These are phyloP conservation scores for Epichloe sylvatica DNA, from an alignment of 2,329 filamentous ascomycete species.

Conservation along the genomic window DNA sequence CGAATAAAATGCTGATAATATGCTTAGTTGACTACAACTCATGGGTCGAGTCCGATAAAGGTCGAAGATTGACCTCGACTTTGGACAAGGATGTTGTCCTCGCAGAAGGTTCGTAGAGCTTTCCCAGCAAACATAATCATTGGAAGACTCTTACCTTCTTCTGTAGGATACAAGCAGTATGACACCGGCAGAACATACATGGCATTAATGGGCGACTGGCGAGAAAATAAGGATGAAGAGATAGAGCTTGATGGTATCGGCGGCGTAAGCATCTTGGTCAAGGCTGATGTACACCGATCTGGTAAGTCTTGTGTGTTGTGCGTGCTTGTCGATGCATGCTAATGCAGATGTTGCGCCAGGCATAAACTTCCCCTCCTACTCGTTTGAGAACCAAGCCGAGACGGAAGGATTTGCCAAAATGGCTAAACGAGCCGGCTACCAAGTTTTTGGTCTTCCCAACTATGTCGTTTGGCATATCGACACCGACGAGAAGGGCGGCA, in stretches of 20 bases:
- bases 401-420: constrained; percentile 98
- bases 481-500: constrained; percentile 85
- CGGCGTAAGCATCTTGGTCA: constrained; percentile 93
- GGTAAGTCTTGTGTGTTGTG: constrained; percentile 37
- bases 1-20: constrained; percentile 4
- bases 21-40: constrained; percentile 92
- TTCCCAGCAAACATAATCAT: not conserved
- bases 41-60: constrained; percentile 88
- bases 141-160: constrained; percentile 9
- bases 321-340: constrained; percentile 9
- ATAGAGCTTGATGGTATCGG: constrained; percentile 90
- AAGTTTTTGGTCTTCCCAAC: constrained; percentile 84
- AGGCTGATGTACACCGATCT: constrained; percentile 91
- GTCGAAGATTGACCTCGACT: constrained; percentile 54
- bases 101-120: constrained; percentile 56
- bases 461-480: constrained; percentile 99
- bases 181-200: constrained; percentile 84
- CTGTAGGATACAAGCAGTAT: constrained; percentile 75
- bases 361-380: constrained; percentile 93
- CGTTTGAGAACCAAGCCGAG: constrained; percentile 97
- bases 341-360: constrained; percentile 35
- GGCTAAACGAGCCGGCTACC: constrained; percentile 90
- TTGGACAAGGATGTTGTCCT: constrained; percentile 72
- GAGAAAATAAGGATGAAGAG: constrained; percentile 81
- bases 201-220: constrained; percentile 83